Conservation (phyloP, 768 basidiomycete species). For the Agaricus blazei region DNA sequence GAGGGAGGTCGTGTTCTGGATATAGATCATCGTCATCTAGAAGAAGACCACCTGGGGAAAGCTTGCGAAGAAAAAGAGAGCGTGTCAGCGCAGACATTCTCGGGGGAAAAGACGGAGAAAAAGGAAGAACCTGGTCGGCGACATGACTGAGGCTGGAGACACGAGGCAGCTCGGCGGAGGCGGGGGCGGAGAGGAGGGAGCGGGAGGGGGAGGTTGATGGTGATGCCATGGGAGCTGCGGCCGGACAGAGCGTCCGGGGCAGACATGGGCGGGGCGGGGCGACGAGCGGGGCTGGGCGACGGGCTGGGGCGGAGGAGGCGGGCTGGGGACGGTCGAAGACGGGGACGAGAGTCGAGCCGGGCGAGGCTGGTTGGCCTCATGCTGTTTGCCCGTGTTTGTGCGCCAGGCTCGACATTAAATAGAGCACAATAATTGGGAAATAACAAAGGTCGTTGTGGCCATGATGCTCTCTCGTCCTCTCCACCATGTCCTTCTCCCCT, state of each 20-base stretch:
- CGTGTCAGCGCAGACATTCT: background rate
- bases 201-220: constrained; percentile 19
- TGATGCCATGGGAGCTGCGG: constrained; percentile 22
- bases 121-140: constrained; percentile 26
- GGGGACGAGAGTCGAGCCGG: too few species aligned
- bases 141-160: constrained; percentile 26
- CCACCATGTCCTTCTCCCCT: constrained; percentile 12
- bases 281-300: too few species aligned
- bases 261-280: constrained; percentile 4
- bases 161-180: background rate
- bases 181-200: background rate
- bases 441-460: background rate
- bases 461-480: constrained; percentile 9
- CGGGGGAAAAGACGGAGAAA: constrained; percentile 14
- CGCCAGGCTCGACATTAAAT: constrained; percentile 14
- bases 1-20: constrained; percentile 40
- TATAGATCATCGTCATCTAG: constrained; percentile 29
- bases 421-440: background rate
- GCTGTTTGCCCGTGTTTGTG: constrained; percentile 33
- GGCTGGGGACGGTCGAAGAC: too few species aligned
- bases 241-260: background rate
- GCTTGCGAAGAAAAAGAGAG: background rate
- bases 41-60: background rate
- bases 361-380: constrained; percentile 27
- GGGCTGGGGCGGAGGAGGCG: too few species aligned